A percentile compares a stretch with the other conserved stretches of the same genome.
phyloP scores from a whole-genome alignment of 768 basidiomycete genomes.

The Lactarius hengduanensis region DNA sequence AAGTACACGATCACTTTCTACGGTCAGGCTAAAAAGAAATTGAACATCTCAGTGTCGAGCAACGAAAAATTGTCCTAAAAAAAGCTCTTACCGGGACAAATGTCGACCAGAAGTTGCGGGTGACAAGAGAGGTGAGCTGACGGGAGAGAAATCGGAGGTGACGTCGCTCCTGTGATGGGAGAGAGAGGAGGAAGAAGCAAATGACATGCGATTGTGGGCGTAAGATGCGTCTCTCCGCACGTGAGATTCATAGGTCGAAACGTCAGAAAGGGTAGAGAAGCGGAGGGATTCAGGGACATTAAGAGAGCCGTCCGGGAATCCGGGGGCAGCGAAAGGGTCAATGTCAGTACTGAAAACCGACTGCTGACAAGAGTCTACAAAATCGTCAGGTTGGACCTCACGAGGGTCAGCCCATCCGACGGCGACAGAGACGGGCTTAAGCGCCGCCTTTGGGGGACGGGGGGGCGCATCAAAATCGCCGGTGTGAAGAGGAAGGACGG shows the following conservation, averaged over 20 bases:
- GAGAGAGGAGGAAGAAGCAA: constrained; percentile 57
- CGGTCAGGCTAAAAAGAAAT: constrained; percentile 16
- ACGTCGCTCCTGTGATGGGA: constrained; percentile 39
- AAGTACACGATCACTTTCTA: constrained; percentile 25
- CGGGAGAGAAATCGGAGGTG: constrained; percentile 23
- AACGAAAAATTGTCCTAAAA: neutral
- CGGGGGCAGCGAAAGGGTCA: constrained; percentile 61
- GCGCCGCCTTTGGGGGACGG: constrained; percentile 38
- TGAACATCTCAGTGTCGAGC: neutral
- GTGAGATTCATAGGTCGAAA: constrained; percentile 47
- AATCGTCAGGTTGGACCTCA: constrained; percentile 50
- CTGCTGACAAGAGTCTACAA: constrained; percentile 36
- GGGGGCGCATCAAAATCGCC: constrained; percentile 30
- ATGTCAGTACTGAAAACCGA: constrained; percentile 62
- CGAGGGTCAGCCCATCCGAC: constrained; percentile 54
- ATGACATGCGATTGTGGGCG: constrained; percentile 49
- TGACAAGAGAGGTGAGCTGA: constrained; percentile 23
- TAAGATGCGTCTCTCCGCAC: constrained; percentile 41
- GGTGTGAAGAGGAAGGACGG: constrained; percentile 28
- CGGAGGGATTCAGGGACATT: constrained; percentile 43
- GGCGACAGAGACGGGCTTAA: constrained; percentile 59
- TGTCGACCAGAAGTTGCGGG: constrained; percentile 14
- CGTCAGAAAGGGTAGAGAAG: constrained; percentile 53
- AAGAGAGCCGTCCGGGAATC: constrained; percentile 42
- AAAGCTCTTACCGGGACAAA: constrained; percentile 22